Evolutionary conservation across 164 flowering plant species (phyloP).

Genomic region (Piper longum): DNA sequence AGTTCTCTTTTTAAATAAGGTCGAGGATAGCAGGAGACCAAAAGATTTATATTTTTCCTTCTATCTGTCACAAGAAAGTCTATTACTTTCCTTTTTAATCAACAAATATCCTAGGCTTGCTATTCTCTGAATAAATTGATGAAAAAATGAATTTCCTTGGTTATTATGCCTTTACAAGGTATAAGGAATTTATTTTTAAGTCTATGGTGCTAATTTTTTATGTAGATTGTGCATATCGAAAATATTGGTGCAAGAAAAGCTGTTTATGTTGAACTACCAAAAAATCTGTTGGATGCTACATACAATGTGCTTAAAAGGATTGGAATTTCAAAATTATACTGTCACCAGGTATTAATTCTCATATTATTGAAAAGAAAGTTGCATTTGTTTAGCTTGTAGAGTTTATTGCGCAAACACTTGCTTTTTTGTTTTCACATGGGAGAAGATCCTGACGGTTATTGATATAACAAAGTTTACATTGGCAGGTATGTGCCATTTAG

Average conservation of each 20-base stretch:
- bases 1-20: neutral
- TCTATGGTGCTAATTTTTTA: slow-evolving; percentile 2
- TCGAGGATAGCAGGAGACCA: neutral
- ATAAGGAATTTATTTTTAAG: neutral
- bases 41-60: too few species aligned
- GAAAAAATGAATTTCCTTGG: too few species aligned
- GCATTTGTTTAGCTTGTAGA: too few species aligned
- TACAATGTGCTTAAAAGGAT: slow-evolving; percentile 38
- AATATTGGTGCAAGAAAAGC: slow-evolving; percentile 54
- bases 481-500: neutral
- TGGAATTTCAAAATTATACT: slow-evolving; percentile 59
- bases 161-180: neutral
- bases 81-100: too few species aligned
- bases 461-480: neutral
- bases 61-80: too few species aligned
- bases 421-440: too few species aligned
- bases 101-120: too few species aligned
- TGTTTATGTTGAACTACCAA: slow-evolving; percentile 42
- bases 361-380: too few species aligned
- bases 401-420: too few species aligned
- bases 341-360: slow-evolving; percentile 56
- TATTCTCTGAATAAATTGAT: too few species aligned
- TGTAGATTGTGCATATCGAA: slow-evolving; percentile 80
- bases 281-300: slow-evolving; percentile 36
- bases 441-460: neutral